Conservation (phyloP, 2,329 filamentous ascomycete species). For the Dendrostoma leiphaemia region DNA sequence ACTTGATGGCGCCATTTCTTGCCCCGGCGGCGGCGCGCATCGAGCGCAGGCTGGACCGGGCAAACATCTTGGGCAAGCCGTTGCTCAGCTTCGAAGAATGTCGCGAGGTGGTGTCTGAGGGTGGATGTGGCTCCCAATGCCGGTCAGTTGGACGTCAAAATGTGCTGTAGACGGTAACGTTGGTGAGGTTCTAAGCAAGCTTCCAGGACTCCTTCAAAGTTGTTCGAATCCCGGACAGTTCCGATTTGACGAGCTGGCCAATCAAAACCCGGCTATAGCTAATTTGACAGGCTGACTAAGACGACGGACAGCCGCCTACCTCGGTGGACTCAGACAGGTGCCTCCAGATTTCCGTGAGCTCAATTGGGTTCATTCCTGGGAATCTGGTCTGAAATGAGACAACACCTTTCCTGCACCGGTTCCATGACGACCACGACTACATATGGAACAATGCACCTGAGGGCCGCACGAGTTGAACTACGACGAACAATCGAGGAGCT, state of each 20-base stretch:
- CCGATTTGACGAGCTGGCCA: slow-evolving; percentile 14
- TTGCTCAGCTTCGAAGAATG: slow-evolving; percentile 36
- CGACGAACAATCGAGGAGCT: too few relatives aligned
- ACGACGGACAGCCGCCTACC: background rate
- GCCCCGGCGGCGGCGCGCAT: slow-evolving; percentile 80
- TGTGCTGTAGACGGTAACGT: slow-evolving; percentile 19
- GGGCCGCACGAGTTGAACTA: too few relatives aligned
- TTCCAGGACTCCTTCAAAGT: slow-evolving; percentile 15
- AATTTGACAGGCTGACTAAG: slow-evolving; percentile 3
- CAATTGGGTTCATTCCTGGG: too few relatives aligned
- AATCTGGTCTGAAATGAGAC: too few relatives aligned
- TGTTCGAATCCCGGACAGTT: slow-evolving; percentile 15
- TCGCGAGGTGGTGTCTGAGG: slow-evolving; percentile 31
- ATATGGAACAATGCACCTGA: background rate
- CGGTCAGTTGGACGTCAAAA: slow-evolving; percentile 25
- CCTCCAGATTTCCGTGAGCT: too few relatives aligned
- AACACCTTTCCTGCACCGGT: background rate
- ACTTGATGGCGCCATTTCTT: slow-evolving; percentile 68
- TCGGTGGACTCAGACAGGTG: background rate
- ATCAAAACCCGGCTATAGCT: slow-evolving; percentile 16
- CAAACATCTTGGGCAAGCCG: slow-evolving; percentile 74
- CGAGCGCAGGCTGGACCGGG: slow-evolving; percentile 86
- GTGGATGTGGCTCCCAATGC: slow-evolving; percentile 37
- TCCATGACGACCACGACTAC: slow-evolving; percentile 12
- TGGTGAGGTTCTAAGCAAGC: slow-evolving; percentile 18